These are phyloP conservation scores for Penicillium sp. DNA, from an alignment of 2,329 filamentous ascomycete genomes.

Conservation along the genomic window DNA sequence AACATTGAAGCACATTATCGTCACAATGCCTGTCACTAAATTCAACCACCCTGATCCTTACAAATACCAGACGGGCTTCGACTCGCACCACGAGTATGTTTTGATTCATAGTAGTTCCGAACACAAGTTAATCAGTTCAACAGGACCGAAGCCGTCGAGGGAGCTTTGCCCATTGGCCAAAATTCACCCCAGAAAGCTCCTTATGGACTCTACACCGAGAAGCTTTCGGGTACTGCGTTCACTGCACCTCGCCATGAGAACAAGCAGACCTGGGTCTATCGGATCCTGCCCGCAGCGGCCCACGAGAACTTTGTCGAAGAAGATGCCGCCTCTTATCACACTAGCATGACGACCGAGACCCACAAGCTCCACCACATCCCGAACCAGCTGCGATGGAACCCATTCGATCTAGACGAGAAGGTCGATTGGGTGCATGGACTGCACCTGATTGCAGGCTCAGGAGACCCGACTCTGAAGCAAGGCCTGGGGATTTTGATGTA, in stretches of 20 bases:
- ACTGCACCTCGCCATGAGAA: slow-evolving; percentile 68
- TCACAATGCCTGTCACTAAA: slow-evolving; percentile 61
- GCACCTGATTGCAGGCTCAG: slow-evolving; percentile 73
- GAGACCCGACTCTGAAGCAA: slow-evolving; percentile 74
- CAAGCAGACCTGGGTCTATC: slow-evolving; percentile 71
- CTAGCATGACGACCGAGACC: slow-evolving; percentile 40
- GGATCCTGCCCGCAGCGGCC: slow-evolving; percentile 64
- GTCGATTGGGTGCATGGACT: slow-evolving; percentile 69
- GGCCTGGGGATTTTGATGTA: slow-evolving; percentile 81
- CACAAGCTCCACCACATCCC: slow-evolving; percentile 69
- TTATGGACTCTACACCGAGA: slow-evolving; percentile 78
- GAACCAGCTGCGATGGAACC: slow-evolving; percentile 78
- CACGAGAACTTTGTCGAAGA: slow-evolving; percentile 53
- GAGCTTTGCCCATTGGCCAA: slow-evolving; percentile 69
- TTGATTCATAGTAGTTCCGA: background rate
- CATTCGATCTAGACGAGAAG: slow-evolving; percentile 68
- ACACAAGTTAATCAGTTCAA: background rate
- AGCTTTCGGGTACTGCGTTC: slow-evolving; percentile 70
- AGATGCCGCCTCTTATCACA: slow-evolving; percentile 49
- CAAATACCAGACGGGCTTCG: slow-evolving; percentile 75
- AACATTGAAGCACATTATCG: background rate
- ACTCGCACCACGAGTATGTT: slow-evolving; percentile 70
- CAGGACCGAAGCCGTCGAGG: slow-evolving; percentile 73
- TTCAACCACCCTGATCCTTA: slow-evolving; percentile 68
- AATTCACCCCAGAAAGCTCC: slow-evolving; percentile 82